phyloP scores from a whole-genome alignment of 2,329 filamentous ascomycete species.

The Cladosporium sp. region DNA sequence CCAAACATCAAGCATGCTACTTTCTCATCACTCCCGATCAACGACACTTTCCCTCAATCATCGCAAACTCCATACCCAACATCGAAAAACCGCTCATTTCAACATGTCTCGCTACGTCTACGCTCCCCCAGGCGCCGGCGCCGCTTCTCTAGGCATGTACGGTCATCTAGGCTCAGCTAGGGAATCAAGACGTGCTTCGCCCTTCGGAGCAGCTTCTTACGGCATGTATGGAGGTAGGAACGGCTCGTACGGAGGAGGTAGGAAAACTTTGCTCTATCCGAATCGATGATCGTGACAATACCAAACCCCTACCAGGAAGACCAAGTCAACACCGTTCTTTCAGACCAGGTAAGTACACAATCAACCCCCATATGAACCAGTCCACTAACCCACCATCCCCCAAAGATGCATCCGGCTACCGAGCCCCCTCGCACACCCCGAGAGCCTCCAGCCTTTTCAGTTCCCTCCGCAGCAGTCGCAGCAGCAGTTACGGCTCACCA shows the following conservation, averaged over 20 bases:
- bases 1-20: no score
- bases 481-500: not conserved
- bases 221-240: not conserved
- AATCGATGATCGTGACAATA: not conserved
- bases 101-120: no score
- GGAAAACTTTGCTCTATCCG: no score
- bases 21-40: no score
- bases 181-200: not conserved
- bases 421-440: not conserved
- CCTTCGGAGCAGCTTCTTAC: not conserved
- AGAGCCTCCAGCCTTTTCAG: no score
- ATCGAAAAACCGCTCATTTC: no score
- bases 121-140: no score
- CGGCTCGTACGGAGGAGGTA: not conserved
- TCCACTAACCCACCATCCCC: not conserved
- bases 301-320: not conserved
- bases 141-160: not conserved
- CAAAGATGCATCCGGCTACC: not conserved
- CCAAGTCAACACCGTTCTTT: not conserved
- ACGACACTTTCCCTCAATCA: no score
- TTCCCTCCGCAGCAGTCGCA: not conserved
- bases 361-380: not conserved
- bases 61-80: no score
- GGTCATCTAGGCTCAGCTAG: not conserved
- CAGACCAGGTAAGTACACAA: no score